These are phyloP conservation scores for Phyllachora maydis DNA, from an alignment of 2,329 filamentous ascomycete species.

Conservation along the genomic window DNA sequence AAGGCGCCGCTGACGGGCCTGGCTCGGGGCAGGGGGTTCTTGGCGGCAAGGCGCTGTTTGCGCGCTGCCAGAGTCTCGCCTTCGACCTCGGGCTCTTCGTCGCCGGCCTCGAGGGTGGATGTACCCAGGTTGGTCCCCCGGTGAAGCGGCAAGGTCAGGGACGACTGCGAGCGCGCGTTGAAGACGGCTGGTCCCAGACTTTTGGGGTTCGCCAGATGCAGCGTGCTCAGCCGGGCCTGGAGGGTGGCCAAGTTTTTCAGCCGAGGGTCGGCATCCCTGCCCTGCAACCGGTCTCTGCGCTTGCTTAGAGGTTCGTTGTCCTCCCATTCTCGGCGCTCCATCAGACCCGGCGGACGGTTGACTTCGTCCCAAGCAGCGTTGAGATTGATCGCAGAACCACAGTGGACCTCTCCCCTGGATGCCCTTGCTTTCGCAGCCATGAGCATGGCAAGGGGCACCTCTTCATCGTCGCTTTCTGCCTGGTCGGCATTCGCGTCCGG, in stretches of 20 bases:
- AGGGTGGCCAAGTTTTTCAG: constrained; percentile 10
- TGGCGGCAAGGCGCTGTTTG: constrained; percentile 39
- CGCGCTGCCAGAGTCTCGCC: constrained; percentile 48
- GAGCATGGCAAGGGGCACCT: constrained; percentile 72
- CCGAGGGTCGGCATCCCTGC: constrained; percentile 23
- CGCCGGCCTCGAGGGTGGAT: constrained; percentile 2
- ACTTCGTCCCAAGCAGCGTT: constrained; percentile 28
- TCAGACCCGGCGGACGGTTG: constrained; percentile 48
- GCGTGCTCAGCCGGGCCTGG: constrained; percentile 20
- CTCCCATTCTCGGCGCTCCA: constrained; percentile 68
- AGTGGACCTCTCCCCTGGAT: too few relatives aligned
- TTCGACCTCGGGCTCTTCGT: constrained; percentile 27
- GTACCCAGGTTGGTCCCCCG: too few relatives aligned
- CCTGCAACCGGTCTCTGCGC: constrained; percentile 55
- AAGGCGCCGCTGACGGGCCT: constrained; percentile 46
- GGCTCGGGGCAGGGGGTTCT: constrained; percentile 24
- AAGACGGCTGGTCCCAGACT: too few relatives aligned
- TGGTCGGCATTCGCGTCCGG: constrained; percentile 22
- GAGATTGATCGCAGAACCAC: constrained; percentile 13
- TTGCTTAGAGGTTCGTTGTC: constrained; percentile 78
- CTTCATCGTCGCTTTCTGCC: constrained; percentile 51
- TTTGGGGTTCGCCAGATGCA: too few relatives aligned
- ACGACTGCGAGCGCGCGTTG: constrained; percentile 8
- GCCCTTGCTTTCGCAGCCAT: constrained; percentile 38
- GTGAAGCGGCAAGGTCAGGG: constrained; percentile 5